A percentile compares a stretch with the other conserved stretches of the same genome.
Conservation (phyloP, 306 rosid genomes). For the Malus domestica region DNA sequence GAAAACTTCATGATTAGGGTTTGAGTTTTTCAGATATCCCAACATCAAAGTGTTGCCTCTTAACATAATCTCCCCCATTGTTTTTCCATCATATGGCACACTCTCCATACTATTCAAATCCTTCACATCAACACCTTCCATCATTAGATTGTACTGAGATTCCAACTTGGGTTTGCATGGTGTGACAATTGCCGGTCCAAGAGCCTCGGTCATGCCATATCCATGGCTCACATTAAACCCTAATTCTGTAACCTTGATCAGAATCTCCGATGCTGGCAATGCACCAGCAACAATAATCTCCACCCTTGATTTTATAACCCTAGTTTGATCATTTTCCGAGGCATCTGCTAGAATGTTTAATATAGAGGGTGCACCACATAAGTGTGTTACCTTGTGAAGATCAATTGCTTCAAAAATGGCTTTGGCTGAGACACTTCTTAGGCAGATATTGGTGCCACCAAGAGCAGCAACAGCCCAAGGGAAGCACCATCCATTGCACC, state of each 20-base stretch:
- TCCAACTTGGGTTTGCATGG: slow-evolving; percentile 37
- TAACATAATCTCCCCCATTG: slow-evolving; percentile 74
- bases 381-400: slow-evolving; percentile 53
- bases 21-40: slow-evolving; percentile 48
- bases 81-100: slow-evolving; percentile 52
- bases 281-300: slow-evolving; percentile 64
- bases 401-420: slow-evolving; percentile 43
- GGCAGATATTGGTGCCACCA: slow-evolving; percentile 75
- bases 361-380: slow-evolving; percentile 66
- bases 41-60: slow-evolving; percentile 58
- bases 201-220: slow-evolving; percentile 87
- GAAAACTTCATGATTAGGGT: slow-evolving; percentile 41
- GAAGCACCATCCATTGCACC: slow-evolving; percentile 90
- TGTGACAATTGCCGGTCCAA: slow-evolving; percentile 53
- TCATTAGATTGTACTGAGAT: slow-evolving; percentile 12
- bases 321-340: background rate
- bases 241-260: slow-evolving; percentile 32
- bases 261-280: slow-evolving; percentile 40
- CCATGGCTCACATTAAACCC: slow-evolving; percentile 70
- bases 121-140: slow-evolving; percentile 62
- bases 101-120: slow-evolving; percentile 54
- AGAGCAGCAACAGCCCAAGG: slow-evolving; percentile 68
- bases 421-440: slow-evolving; percentile 36
- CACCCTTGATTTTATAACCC: slow-evolving; percentile 36
- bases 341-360: slow-evolving; percentile 45